Evolutionary conservation across 106 monocot genomes (phyloP), one percentile per base, ranked within the genome.

Genomic region (Narthecium ossifragum): DNA sequence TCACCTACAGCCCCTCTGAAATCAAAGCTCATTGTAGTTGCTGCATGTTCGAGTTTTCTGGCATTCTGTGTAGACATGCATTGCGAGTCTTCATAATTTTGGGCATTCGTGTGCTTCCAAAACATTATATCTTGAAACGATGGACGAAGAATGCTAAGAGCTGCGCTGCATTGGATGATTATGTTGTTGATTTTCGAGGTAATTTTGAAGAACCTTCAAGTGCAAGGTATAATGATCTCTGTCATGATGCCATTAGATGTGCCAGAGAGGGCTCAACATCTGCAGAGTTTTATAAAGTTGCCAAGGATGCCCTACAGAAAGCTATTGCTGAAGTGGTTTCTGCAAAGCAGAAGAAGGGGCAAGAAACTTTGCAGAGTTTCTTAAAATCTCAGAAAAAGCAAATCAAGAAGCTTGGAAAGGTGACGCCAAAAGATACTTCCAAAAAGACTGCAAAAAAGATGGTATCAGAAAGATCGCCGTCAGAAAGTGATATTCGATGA

Each of bases 81-180:
- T 38, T 86, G 39, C 74, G 50, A 60, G 68, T 86, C 34, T 82
- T 86, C 36, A 65, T 86, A 51, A 57, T 82, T 2, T 48, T 53
- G 23, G 71, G 75, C 32, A 40, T 86, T 15, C 77, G 86, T 13
- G 69, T 40, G 12, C 74, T 86, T 61, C 86, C 86, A 14, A 78
- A 72, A 57, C 64, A 75, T 20, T 82, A 78, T 55, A 78, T 86
- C 36, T 64, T 82, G 63, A 86, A 82, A 69, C 45, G 86, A 31
- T 86, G 86, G 86, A 86, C 81, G 20, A 86, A 71, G 60, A 68
- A 82, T 69, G 82, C 86, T 41, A 82, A 82, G 63, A 69, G 75
- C 34, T 61, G 46, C 46, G 45, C 51, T 57, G 45, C 61, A 10
- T 65, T 58, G n/a, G 81, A 86, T 64, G 73, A 76, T 39, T 67